Conservation (phyloP, 768 basidiomycete genomes). For the Hemileccinum rubropunctum region DNA sequence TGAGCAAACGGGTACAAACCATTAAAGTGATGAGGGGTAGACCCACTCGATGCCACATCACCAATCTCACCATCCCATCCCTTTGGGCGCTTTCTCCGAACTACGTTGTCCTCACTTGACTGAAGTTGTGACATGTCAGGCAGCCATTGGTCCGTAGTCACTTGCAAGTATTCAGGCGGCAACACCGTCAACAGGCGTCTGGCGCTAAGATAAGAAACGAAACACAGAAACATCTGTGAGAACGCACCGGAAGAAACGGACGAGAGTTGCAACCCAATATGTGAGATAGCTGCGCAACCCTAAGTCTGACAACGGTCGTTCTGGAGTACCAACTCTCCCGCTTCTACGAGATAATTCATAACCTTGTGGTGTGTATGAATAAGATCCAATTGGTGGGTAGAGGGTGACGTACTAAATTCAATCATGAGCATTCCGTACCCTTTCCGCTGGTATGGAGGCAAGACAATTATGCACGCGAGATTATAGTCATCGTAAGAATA, state of each 20-base stretch:
- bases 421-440: slow-evolving; percentile 96
- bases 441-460: slow-evolving; percentile 88
- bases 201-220: neutral
- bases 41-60: slow-evolving; percentile 33
- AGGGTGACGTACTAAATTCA: slow-evolving; percentile 82
- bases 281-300: slow-evolving; percentile 88
- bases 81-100: slow-evolving; percentile 51
- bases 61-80: slow-evolving; percentile 74
- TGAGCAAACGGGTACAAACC: slow-evolving; percentile 32
- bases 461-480: slow-evolving; percentile 91
- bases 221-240: neutral
- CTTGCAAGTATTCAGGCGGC: slow-evolving; percentile 48
- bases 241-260: slow-evolving; percentile 77
- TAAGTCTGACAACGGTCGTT: slow-evolving; percentile 91
- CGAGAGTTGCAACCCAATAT: slow-evolving; percentile 80
- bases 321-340: slow-evolving; percentile 85
- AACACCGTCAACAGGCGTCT: slow-evolving; percentile 61
- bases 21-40: slow-evolving; percentile 37
- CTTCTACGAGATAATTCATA: slow-evolving; percentile 86
- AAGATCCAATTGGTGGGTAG: neutral
- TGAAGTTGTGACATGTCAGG: slow-evolving; percentile 38
- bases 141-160: slow-evolving; percentile 44
- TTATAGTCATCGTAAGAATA: slow-evolving; percentile 96
- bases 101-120: slow-evolving; percentile 31
- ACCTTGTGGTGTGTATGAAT: slow-evolving; percentile 44